Base-by-base conservation (phyloP, 177 flowering plant genomes). In the Vitis hybrid region DNA sequence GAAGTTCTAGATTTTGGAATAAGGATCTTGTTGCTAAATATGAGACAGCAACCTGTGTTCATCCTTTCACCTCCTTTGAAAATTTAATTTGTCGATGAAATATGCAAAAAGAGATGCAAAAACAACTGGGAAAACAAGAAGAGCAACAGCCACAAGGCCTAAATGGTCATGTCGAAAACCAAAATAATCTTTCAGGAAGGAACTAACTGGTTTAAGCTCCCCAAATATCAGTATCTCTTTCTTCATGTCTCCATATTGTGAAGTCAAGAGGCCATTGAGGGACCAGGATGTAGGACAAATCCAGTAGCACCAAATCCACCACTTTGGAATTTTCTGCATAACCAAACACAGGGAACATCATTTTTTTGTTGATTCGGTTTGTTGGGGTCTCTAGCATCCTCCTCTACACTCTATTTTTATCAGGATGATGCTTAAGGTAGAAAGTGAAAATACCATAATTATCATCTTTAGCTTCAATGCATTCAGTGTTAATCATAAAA, bases 291-390 rank as follows among this genome's bases (percentile, higher is more conserved):
- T 54, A 6, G 89, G 91, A 57, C 80, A 77, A 30, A 83, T 67
- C 75, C 79, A 80, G 63, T 83, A 85, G 51, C 64, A 73, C 91
- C 89, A 88, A n/a, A 76, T 15, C 91, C 88, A 88, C 89, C 91
- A 88, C 66, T 65, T 76, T 0, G 89, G 89, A 60, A 86, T 81
- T 74, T 76, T 75, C 89, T 86, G 83, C 71, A 71, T 2, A 21
- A 30, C 11, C 12, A 55, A 51, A 48, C 6, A 21, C 11, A 8
- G 15, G 11, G 39, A 49, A 11, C 19, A 30, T 51, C 54, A 56
- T 12, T 54, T 14, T 54, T 51, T n/a, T 57, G 26, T 18, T 57
- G 0, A 57, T 57, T 18, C 21, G 60, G 60, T 10, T 18, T 21
- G 26, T 57, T 10, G 60, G 60, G 30, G 11, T 57, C 11, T 9